Base-by-base conservation (phyloP, 2,329 filamentous ascomycete species). In the Fusarium hainanense region DNA sequence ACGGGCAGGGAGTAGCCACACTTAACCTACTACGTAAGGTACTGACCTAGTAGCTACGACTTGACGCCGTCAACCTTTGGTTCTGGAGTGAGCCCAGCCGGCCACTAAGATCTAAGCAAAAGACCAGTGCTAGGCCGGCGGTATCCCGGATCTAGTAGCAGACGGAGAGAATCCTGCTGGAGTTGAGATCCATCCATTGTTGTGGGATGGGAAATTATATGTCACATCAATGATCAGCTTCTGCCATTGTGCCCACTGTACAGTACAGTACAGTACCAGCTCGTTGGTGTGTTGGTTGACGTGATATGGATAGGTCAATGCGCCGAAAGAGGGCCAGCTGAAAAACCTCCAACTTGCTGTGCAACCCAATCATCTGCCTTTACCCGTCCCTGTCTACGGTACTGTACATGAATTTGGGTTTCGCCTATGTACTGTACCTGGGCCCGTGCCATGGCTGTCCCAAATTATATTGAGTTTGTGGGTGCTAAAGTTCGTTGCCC, bases 101-200 rank as follows among this genome's bases (percentile, higher is more conserved):
- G 49, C 60, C 61, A 61, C 71, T 72, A 74, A 67, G 67, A 74
- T 74, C 67, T 71, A 72, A 59, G 55, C 62, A 59, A 72, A 60
- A 63, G 58, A 9, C 42, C 43, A 43, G 28, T 42, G 28, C 60
- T 41, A 58, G 43, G 57, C 11, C 30, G 30, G 14, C 46, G 48
- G 46, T 14, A 32, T 49, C 46, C 52, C 69, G 57, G 68, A 71
- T 73, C 63, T 60, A 62, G 50, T 54, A 42, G 44, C 23, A 48
- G 47, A 49, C 11, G 37, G 32, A 41, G 28, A 48, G n/a, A 40
- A 42, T 25, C 23, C 25, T 40, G 16, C 61, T 37, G 42, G 21
- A 30, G 42, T 18, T 40, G 32, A 34, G 49, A 37, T 37, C 32
- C 16, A 37, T 37, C 32, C 16, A 51, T 21, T 8, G 32, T 27